Evolutionary conservation across 176 grass and related monocot species (phyloP), one percentile per base, ranked within the genome.

Genomic region (Bonia amplexicaulis): DNA sequence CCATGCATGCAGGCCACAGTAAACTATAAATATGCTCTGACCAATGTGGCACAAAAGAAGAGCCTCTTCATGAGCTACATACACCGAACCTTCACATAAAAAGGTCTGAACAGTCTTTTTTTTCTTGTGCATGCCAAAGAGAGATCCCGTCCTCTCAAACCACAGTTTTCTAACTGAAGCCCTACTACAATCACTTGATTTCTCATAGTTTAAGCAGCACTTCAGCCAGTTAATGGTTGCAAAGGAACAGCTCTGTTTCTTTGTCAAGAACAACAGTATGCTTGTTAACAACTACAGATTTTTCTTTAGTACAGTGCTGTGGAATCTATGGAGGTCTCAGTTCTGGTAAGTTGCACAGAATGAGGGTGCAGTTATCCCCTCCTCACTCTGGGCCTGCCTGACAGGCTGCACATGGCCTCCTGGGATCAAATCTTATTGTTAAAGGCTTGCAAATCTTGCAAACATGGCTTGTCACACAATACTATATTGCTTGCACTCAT

Each of bases 1-100:
- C 12, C 51, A 71, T 59, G 45, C 60, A 69, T 82, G 66, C 55
- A 78, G 86, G 31, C 44, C 52, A 79, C 16, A 88, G 31, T 69
- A 83, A 89, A 76, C 55, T 75, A 92, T 60, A 81, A 89, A 74
- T 78, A 83, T 89, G 64, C 46, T 90, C 84, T 87, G 31, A 69
- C 29, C 71, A 52, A 76, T 71, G 69, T 84, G 60, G 58, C 73
- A 79, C 77, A 67, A 74, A 92, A 91, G 31, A 79, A 74, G 73
- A 63, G 69, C 76, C 77, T 31, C 80, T 93, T 87, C 23, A 37
- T 37, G 35, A 84, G 44, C 77, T 66, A n/a, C 71, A 78, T 79
- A 85, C 82, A 79, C 51, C 74, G 77, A 91, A 82, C 80, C 78
- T 88, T 85, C 82, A 48, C 82, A 78, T 77, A 39, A 76, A 57